These are phyloP conservation scores for Musa itinerans DNA, from an alignment of 176 grass and related monocot species.

Conservation along the genomic window DNA sequence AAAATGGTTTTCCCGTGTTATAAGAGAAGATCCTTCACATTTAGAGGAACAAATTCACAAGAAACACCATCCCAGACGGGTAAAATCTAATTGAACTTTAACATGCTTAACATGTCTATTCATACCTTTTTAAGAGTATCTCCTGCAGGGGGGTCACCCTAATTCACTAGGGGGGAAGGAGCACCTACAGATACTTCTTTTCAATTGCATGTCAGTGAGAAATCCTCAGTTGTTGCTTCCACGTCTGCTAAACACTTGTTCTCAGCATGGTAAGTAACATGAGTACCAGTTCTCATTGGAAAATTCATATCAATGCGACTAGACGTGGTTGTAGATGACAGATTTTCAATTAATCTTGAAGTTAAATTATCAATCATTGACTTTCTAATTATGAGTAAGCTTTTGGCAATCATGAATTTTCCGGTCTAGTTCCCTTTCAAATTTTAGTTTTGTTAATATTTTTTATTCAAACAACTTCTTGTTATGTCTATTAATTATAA, in stretches of 20 bases:
- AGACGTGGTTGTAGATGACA: no score
- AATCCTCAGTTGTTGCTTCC: constrained; percentile 82
- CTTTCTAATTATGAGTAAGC: no score
- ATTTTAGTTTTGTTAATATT: no score
- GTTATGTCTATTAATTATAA: no score
- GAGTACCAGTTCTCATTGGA: constrained; percentile 3
- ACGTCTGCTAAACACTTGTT: constrained; percentile 50
- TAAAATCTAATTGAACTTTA: constrained; percentile 20
- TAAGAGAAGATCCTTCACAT: constrained; percentile 31
- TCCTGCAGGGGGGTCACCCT: background rate
- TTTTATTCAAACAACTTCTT: no score
- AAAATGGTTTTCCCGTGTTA: constrained; percentile 66
- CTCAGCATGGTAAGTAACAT: constrained; percentile 51
- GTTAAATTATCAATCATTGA: no score
- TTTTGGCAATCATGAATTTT: no score
- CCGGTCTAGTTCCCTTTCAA: no score
- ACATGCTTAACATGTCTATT: constrained; percentile 16
- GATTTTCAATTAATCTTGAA: no score
- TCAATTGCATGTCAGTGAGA: constrained; percentile 99
- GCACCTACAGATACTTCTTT: constrained; percentile 65
- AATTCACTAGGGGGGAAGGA: background rate
- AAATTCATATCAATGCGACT: background rate
- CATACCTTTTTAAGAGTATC: background rate
- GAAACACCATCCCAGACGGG: constrained; percentile 40
- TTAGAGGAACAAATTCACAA: constrained; percentile 25